Evolutionary conservation across 768 basidiomycete genomes (phyloP).

Genomic region (Collybiopsis luxurians): DNA sequence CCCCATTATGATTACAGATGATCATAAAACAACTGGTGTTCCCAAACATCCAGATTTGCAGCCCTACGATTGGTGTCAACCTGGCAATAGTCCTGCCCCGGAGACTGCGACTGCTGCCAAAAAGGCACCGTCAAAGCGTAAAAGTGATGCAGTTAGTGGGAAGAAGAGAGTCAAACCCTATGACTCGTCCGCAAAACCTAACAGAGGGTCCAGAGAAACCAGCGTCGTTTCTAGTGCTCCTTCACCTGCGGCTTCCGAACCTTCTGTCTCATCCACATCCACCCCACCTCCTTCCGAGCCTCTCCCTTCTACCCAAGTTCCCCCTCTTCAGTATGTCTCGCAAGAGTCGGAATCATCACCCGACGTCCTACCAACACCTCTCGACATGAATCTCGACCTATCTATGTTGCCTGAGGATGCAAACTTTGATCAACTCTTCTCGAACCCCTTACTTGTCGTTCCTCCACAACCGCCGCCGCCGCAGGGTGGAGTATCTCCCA

Average conservation of each 20-base stretch:
- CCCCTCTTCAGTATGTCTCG: constrained; percentile 34
- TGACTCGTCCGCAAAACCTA: constrained; percentile 47
- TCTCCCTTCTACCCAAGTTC: constrained; percentile 22
- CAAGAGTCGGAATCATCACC: constrained; percentile 47
- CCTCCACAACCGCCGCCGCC: constrained; percentile 18
- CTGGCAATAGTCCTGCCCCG: constrained; percentile 13
- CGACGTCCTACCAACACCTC: constrained; percentile 43
- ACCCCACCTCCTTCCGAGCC: not conserved
- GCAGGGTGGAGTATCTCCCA: constrained; percentile 15
- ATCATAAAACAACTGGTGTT: constrained; percentile 73
- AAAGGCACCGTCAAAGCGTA: constrained; percentile 42
- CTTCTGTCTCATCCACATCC: not conserved
- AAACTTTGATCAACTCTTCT: constrained; percentile 13
- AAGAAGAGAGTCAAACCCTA: constrained; percentile 75
- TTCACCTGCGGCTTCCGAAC: constrained; percentile 35
- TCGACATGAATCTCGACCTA: constrained; percentile 34
- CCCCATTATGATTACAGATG: constrained; percentile 98
- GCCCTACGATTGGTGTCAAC: constrained; percentile 48
- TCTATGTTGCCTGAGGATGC: constrained; percentile 32
- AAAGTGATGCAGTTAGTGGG: constrained; percentile 38
- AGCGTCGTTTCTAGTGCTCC: constrained; percentile 48
- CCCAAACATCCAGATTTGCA: constrained; percentile 27
- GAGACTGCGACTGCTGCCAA: constrained; percentile 8
- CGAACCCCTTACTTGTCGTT: constrained; percentile 6
- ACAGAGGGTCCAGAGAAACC: constrained; percentile 45